Percentiles rank a stretch among this genome's conserved stretches.
phyloP scores from a whole-genome alignment of 2,329 filamentous ascomycete species.

The Aspergillus felis region DNA sequence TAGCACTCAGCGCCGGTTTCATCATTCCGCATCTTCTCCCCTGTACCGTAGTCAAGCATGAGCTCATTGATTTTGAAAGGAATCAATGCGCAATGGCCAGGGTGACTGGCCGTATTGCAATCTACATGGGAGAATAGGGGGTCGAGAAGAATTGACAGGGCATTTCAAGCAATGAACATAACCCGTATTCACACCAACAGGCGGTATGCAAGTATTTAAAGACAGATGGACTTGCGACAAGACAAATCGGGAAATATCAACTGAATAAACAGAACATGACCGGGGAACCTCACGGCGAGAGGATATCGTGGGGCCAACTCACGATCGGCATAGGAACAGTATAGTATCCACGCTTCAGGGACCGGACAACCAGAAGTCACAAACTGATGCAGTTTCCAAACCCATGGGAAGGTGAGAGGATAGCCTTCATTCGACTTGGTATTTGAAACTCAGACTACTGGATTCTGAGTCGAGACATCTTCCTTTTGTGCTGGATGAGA shows the following conservation, averaged over 20 bases:
- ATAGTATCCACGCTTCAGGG: slow-evolving; percentile 15
- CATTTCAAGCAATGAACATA: not conserved
- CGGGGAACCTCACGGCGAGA: slow-evolving; percentile 6
- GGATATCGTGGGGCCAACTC: slow-evolving; percentile 19
- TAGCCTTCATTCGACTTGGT: slow-evolving; percentile 3
- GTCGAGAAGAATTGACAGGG: not conserved
- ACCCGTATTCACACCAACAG: not conserved
- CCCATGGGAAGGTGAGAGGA: slow-evolving; percentile 9
- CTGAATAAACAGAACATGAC: not conserved
- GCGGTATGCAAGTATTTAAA: not conserved
- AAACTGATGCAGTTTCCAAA: slow-evolving; percentile 7
- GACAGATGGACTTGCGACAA: not conserved
- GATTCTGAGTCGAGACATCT: not conserved
- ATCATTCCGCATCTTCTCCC: not conserved
- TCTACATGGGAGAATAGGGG: not conserved
- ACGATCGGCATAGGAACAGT: slow-evolving; percentile 30
- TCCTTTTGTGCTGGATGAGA: not conserved
- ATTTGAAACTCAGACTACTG: slow-evolving; percentile 4
- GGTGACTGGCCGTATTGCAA: not conserved
- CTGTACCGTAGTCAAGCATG: not conserved
- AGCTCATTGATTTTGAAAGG: not conserved
- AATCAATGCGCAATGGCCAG: not conserved
- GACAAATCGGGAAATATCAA: not conserved
- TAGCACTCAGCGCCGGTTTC: slow-evolving; percentile 12
- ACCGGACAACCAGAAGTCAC: not conserved